Evolutionary conservation across 257 asterid species (phyloP).

Genomic region (Ehretia macrophylla): DNA sequence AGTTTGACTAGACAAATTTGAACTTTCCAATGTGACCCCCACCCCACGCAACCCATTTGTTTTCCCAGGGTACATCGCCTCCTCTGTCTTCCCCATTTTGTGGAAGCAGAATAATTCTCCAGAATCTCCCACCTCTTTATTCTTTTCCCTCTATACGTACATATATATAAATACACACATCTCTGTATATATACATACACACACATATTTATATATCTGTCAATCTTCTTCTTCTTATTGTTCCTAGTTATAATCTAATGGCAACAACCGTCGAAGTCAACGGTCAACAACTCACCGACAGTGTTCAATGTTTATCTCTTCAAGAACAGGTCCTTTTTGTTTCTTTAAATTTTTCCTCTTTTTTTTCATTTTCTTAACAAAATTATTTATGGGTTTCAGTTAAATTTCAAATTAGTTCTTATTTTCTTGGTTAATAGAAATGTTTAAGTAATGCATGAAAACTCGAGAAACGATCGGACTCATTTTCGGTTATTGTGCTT

Average conservation of each 20-base stretch:
- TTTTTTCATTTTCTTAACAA: background rate
- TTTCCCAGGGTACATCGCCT: background rate
- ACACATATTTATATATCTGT: background rate
- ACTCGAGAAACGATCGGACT: no score
- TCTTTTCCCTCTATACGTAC: no score
- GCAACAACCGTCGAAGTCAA: constrained; percentile 36
- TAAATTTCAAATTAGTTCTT: background rate
- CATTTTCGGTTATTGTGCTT: no score
- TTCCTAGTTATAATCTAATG: constrained; percentile 21
- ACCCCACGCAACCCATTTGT: no score
- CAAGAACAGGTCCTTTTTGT: constrained; percentile 35
- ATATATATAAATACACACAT: no score
- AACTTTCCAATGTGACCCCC: no score
- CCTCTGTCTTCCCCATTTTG: background rate
- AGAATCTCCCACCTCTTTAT: constrained; percentile 12
- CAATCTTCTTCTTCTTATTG: no score
- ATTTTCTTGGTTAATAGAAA: background rate
- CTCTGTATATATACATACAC: constrained; percentile 13
- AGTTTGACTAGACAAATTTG: no score
- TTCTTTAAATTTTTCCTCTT: background rate
- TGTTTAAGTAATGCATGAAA: background rate
- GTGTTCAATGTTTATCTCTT: constrained; percentile 32
- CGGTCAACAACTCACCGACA: constrained; percentile 29
- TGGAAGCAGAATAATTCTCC: constrained; percentile 35
- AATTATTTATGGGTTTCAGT: background rate